Evolutionary conservation across 345 rosid genomes (phyloP).

Genomic region (Anacardium occidentale): DNA sequence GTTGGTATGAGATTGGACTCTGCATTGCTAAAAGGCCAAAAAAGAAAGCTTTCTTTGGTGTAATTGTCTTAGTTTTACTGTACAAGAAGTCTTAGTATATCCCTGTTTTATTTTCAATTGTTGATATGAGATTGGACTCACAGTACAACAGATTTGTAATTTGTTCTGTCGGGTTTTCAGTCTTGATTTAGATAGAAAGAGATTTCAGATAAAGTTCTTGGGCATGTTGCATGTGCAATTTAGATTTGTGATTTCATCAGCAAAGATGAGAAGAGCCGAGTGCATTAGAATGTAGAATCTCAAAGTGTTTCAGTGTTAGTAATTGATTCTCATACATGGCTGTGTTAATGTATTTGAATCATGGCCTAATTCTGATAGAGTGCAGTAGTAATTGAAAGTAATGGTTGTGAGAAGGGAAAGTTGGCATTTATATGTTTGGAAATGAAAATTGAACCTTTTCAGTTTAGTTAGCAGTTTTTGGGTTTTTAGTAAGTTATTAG

Average conservation of each 20-base stretch:
- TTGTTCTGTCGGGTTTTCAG: background rate
- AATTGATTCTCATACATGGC: background rate
- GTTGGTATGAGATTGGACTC: background rate
- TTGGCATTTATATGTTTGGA: background rate
- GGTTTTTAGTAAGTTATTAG: background rate
- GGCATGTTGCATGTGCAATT: background rate
- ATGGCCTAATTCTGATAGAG: background rate
- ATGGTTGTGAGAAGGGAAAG: background rate
- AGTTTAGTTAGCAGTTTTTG: background rate
- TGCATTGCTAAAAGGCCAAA: background rate
- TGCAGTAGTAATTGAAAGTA: background rate
- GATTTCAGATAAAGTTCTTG: background rate
- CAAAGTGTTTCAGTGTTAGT: background rate
- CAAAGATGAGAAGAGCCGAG: background rate
- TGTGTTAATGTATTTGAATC: background rate
- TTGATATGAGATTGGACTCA: background rate
- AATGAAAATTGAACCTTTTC: background rate
- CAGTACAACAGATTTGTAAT: background rate
- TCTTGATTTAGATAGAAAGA: too few species aligned
- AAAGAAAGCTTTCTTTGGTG: background rate
- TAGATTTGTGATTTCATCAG: background rate
- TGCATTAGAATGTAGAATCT: background rate
- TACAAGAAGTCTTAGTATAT: background rate
- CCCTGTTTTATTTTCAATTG: background rate
- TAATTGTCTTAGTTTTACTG: background rate